Evolutionary conservation across 2,329 filamentous ascomycete genomes (phyloP).

Genomic region (Corynespora cassiicola): DNA sequence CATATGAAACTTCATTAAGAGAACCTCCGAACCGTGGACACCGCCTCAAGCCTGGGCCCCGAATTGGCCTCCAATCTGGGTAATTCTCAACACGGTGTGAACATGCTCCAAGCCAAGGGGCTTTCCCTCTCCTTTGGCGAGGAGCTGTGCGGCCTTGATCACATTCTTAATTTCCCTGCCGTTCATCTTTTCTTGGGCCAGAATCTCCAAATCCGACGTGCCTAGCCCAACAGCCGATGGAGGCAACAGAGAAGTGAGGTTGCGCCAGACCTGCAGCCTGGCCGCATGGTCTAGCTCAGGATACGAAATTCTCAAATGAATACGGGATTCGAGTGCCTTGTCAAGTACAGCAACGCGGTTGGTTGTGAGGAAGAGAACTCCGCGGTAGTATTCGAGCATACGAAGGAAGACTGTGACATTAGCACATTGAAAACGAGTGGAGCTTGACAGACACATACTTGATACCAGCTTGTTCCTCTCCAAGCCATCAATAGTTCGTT

Average conservation of each 20-base stretch:
- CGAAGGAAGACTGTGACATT: slow-evolving; percentile 35
- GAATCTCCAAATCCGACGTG: slow-evolving; percentile 32
- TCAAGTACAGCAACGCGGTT: slow-evolving; percentile 52
- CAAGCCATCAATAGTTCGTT: slow-evolving; percentile 16
- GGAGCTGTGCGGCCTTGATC: slow-evolving; percentile 50
- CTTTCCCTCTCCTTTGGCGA: slow-evolving; percentile 39
- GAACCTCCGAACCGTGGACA: slow-evolving; percentile 14
- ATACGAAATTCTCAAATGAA: slow-evolving; percentile 55
- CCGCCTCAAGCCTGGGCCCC: slow-evolving; percentile 23
- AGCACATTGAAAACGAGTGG: slow-evolving; percentile 1
- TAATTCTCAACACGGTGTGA: slow-evolving; percentile 36
- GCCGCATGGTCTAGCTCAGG: slow-evolving; percentile 54
- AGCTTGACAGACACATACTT: slow-evolving; percentile 6
- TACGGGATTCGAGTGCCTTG: slow-evolving; percentile 43
- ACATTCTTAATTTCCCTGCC: slow-evolving; percentile 53
- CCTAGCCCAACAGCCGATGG: slow-evolving; percentile 14
- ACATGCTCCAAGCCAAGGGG: slow-evolving; percentile 34
- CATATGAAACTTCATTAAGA: slow-evolving; percentile 34
- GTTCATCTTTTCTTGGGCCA: slow-evolving; percentile 24
- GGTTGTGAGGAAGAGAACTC: slow-evolving; percentile 32
- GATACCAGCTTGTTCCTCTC: slow-evolving; percentile 25
- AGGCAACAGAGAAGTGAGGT: slow-evolving; percentile 17
- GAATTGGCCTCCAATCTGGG: slow-evolving; percentile 21
- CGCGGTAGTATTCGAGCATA: slow-evolving; percentile 48
- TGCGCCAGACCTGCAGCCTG: slow-evolving; percentile 48